Conservation (phyloP, 805 yeast genomes). For the Suhomyces sp. region DNA sequence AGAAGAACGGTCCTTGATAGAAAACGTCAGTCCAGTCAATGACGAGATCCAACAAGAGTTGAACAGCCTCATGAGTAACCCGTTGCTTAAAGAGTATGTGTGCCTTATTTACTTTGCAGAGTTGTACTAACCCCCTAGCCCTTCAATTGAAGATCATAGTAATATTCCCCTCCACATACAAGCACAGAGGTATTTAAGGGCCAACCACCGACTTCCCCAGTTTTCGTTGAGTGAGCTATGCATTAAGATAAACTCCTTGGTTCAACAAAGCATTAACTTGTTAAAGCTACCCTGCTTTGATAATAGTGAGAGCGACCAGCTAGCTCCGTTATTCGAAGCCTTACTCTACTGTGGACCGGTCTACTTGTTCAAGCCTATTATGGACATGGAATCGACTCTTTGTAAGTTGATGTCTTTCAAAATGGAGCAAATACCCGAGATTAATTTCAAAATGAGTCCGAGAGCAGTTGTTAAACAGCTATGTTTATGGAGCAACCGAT, state of each 20-base stretch:
- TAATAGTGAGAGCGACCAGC: neutral
- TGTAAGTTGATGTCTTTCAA: slow-evolving; percentile 8
- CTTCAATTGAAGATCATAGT: neutral
- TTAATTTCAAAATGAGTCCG: slow-evolving; percentile 13
- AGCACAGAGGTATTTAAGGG: slow-evolving; percentile 14
- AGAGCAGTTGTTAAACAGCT: slow-evolving; percentile 9
- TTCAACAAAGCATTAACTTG: neutral
- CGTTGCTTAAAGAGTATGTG: neutral
- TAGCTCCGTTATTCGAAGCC: slow-evolving; percentile 9
- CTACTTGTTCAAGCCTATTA: slow-evolving; percentile 11
- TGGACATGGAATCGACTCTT: slow-evolving; percentile 3
- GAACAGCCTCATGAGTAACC: neutral
- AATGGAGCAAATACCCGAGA: slow-evolving; percentile 13
- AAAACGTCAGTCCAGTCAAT: neutral
- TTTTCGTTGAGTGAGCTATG: slow-evolving; percentile 19
- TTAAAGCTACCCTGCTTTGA: neutral
- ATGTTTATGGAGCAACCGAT: slow-evolving; percentile 5
- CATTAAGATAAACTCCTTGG: slow-evolving; percentile 5
- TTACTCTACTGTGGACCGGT: slow-evolving; percentile 14
- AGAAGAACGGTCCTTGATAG: slow-evolving; percentile 1
- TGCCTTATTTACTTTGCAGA: too few species aligned
- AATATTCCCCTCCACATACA: slow-evolving; percentile 19
- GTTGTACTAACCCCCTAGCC: neutral
- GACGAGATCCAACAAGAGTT: neutral
- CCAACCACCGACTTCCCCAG: slow-evolving; percentile 14